phyloP scores from a whole-genome alignment of 2,329 filamentous ascomycete species.

The Diaporthe ampelina region DNA sequence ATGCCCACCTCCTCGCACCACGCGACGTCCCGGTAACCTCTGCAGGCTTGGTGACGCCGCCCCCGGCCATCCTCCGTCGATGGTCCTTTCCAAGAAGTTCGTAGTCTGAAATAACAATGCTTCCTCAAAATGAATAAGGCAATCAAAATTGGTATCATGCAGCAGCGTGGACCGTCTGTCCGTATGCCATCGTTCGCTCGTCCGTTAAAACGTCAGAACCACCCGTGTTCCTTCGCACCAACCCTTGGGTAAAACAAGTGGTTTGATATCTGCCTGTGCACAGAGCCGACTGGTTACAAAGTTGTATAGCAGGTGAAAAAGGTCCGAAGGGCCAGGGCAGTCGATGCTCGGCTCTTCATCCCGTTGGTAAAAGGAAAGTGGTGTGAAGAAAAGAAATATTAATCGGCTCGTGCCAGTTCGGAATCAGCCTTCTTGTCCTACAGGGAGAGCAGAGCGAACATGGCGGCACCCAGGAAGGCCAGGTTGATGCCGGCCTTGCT shows the following conservation, averaged over 20 bases:
- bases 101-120: conserved; percentile 22
- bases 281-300: conserved; percentile 31
- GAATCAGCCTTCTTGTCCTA: conserved; percentile 31
- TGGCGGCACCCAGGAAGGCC: conserved; percentile 42
- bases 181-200: conserved; percentile 32
- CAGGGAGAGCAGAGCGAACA: conserved; percentile 43
- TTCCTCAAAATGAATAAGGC: conserved; percentile 5
- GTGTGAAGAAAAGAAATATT: conserved; percentile 29
- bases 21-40: not conserved
- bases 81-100: not conserved
- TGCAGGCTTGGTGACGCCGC: not conserved
- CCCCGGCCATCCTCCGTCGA: not conserved
- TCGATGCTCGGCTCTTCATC: conserved; percentile 9
- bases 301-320: conserved; percentile 3
- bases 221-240: conserved; percentile 25
- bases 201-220: conserved; percentile 31
- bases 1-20: conserved; percentile 10
- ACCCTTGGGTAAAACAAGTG: conserved; percentile 19
- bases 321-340: conserved; percentile 6
- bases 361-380: not conserved
- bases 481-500: conserved; percentile 43
- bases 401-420: conserved; percentile 31
- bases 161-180: conserved; percentile 16
- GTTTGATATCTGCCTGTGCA: conserved; percentile 21
- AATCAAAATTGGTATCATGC: conserved; percentile 32